Evolutionary conservation across 116 monocot species (phyloP), one percentile per base, ranked within the genome.

Genomic region (Thalassia testudinum): DNA sequence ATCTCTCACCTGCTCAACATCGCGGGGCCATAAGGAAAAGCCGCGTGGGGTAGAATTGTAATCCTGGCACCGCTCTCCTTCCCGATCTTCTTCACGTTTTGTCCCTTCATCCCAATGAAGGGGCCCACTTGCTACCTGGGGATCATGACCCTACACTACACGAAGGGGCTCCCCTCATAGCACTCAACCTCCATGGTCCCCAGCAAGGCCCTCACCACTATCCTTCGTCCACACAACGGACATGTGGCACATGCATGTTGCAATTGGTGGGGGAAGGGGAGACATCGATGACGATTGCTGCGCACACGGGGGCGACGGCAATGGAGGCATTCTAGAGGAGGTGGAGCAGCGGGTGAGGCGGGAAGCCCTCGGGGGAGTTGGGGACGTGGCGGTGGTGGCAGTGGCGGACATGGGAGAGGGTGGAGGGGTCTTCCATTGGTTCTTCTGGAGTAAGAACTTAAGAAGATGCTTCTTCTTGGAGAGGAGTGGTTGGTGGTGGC

Each of bases 61-160:
- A 62, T 52, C 42, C 38, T 62, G 0, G 34, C 62, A 18, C 50
- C 42, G 24, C 17, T 52, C 12, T 34, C 51, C 51, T 42, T 50
- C 50, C 62, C 38, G 18, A 62, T 51, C 38, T 19, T 52, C 16
- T 51, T 38, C 1, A 62, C 50, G 11, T 51, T 52, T 37, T 52
- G 50, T 2, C 62, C 62, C 16, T 50, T 50, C 21, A 51, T 62
- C 51, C 62, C 62, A 50, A 51, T 62, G 18, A 62, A 1, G 0
- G 42, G 16, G 4, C 62, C 62, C 24, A 62, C 42, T 11, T 5
- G 30, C 10, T 5, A 5, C 30, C 10, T 34, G 6, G 30, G 6
- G 6, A 34, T 34, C 30, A 34, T 34, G 6, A 34, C 30, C 30
- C 30, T 34, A 10, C 30, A 34, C 6, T 5, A 3, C 10, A 34